Evolutionary conservation across 257 asterid genomes (phyloP).

Genomic region (Fraxinus excelsior): DNA sequence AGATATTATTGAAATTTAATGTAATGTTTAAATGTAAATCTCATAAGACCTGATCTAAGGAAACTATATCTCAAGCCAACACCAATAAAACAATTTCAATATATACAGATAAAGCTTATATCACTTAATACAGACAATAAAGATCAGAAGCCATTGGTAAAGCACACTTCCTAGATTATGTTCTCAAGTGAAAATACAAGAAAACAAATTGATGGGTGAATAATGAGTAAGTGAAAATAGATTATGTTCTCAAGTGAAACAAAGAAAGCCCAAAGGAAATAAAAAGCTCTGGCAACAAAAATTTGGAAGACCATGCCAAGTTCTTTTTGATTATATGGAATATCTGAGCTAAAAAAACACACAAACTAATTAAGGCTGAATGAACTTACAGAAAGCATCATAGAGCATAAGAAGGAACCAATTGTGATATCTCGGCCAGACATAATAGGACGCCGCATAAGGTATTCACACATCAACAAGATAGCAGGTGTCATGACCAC

Average conservation of each 20-base stretch:
- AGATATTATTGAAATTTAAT: neutral
- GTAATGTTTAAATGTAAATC: neutral
- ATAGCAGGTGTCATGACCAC: conserved; percentile 86
- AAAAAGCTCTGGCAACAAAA: neutral
- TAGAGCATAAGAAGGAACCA: conserved; percentile 91
- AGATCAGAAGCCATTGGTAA: no score
- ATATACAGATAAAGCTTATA: neutral
- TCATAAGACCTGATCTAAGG: no score
- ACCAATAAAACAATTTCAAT: neutral
- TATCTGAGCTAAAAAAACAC: neutral
- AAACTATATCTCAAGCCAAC: neutral
- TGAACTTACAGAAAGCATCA: conserved; percentile 81
- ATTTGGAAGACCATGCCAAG: neutral
- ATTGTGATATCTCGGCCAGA: conserved; percentile 74
- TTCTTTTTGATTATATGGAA: neutral
- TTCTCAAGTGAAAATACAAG: no score
- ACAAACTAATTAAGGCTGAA: neutral
- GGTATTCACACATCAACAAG: conserved; percentile 80
- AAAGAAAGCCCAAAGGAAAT: no score
- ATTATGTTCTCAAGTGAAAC: no score
- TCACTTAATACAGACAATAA: neutral
- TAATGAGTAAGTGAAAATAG: no score
- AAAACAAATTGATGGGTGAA: no score
- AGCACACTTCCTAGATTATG: no score
- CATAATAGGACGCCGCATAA: conserved; percentile 70